Percentiles rank a stretch among this genome's conserved stretches.
Evolutionary conservation across 768 basidiomycete genomes (phyloP).

Genomic region (Collybiopsis luxurians): DNA sequence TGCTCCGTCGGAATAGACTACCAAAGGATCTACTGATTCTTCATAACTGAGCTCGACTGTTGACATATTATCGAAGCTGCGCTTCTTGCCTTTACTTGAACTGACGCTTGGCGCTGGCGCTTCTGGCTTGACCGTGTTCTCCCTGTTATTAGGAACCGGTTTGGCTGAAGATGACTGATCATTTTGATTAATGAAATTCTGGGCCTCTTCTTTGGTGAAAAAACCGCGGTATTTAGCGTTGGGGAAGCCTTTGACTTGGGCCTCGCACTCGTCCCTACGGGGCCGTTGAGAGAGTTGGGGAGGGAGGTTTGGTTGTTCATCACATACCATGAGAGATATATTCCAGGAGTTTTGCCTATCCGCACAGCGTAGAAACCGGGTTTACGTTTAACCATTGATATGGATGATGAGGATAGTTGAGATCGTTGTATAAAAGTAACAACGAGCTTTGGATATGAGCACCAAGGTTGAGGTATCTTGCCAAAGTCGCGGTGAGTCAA

Average conservation of each 20-base stretch:
- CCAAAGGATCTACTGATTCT: slow-evolving; percentile 9
- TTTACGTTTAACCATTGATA: slow-evolving; percentile 1
- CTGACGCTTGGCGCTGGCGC: background rate
- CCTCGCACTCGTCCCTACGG: slow-evolving; percentile 67
- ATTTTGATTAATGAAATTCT: slow-evolving; percentile 30
- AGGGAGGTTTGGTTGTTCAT: too few species aligned
- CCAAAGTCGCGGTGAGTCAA: too few species aligned
- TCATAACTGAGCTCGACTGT: background rate
- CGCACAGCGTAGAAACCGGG: slow-evolving; percentile 68
- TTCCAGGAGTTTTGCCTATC: slow-evolving; percentile 58
- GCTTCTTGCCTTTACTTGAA: slow-evolving; percentile 30
- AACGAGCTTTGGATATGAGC: too few species aligned
- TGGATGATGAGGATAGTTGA: too few species aligned
- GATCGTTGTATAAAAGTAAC: too few species aligned
- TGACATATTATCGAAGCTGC: slow-evolving; percentile 10
- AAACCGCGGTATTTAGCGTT: slow-evolving; percentile 73
- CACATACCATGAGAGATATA: slow-evolving; percentile 69
- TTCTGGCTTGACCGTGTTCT: background rate
- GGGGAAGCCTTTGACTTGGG: slow-evolving; percentile 62
- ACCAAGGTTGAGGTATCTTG: too few species aligned
- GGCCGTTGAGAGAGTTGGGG: too few species aligned
- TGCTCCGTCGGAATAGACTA: slow-evolving; percentile 88
- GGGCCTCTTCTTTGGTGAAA: slow-evolving; percentile 49
- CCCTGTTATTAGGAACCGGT: background rate
- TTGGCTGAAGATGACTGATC: background rate